A percentile compares a stretch with the other conserved stretches of the same genome.
These are phyloP conservation scores for Ogataea wickerhamii DNA, from an alignment of 805 yeast species.

Conservation along the genomic window DNA sequence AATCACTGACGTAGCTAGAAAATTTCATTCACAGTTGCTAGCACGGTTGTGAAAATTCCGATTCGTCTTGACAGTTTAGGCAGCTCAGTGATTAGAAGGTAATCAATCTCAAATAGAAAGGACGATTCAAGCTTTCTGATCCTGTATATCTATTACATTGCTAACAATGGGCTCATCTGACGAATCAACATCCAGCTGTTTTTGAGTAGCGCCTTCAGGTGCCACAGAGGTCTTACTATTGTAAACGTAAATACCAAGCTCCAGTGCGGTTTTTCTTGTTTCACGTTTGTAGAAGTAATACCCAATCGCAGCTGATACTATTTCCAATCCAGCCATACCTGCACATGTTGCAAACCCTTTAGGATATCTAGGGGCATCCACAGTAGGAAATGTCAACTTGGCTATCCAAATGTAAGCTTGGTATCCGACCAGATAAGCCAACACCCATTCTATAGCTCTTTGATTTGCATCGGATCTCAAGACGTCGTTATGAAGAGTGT, in stretches of 20 bases:
- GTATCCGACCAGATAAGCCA: conserved; percentile 4
- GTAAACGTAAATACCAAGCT: conserved; percentile 4
- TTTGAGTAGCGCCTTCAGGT: neutral
- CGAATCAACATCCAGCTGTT: neutral
- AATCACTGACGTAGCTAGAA: no score
- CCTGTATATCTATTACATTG: neutral
- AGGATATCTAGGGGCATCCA: conserved; percentile 4
- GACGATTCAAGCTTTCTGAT: neutral
- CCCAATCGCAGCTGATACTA: conserved; percentile 2
- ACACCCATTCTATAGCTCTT: conserved; percentile 2
- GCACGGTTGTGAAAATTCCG: no score
- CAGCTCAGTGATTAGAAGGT: no score
- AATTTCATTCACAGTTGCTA: no score
- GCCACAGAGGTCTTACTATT: conserved; percentile 3
- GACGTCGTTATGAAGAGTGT: conserved; percentile 3
- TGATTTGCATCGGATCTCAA: conserved; percentile 4
- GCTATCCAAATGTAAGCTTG: conserved; percentile 4
- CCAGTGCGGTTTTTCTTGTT: conserved; percentile 3
- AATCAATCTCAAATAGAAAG: neutral
- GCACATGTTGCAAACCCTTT: conserved; percentile 3
- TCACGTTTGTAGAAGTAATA: conserved; percentile 4
- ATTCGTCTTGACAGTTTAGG: no score
- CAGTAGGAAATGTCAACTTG: conserved; percentile 5
- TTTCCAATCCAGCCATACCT: conserved; percentile 4
- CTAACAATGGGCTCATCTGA: neutral